Evolutionary conservation across 352 stramenopile species (phyloP).

Genomic region (Globisporangium cystogenes): DNA sequence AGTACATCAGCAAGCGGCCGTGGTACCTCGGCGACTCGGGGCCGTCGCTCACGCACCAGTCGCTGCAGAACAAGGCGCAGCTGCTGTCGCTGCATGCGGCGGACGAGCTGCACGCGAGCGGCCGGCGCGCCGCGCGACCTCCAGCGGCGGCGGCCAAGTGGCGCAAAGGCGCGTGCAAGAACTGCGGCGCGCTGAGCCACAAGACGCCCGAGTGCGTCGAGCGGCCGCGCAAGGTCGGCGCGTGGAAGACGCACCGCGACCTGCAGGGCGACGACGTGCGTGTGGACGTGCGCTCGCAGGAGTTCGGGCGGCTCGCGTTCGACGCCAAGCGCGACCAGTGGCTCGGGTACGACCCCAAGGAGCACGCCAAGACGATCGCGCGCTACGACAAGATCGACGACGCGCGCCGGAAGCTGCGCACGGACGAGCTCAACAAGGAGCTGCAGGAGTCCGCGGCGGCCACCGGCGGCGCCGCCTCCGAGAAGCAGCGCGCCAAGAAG

Average conservation of each 20-base stretch:
- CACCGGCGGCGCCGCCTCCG: background rate
- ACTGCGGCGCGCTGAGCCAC: conserved; percentile 93
- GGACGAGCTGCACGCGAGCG: conserved; percentile 71
- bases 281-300: conserved; percentile 81
- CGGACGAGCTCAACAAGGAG: conserved; percentile 76
- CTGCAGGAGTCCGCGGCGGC: conserved; percentile 25
- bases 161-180: conserved; percentile 91
- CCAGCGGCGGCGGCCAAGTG: conserved; percentile 42
- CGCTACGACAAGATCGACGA: conserved; percentile 82
- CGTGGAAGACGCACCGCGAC: conserved; percentile 91
- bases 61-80: conserved; percentile 88
- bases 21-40: conserved; percentile 97
- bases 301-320: conserved; percentile 94
- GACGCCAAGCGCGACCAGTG: conserved; percentile 97
- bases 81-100: conserved; percentile 88
- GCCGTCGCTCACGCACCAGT: conserved; percentile 95
- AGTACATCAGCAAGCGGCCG: conserved; percentile 99
- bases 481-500: no score
- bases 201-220: conserved; percentile 92
- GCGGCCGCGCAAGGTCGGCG: conserved; percentile 86
- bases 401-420: conserved; percentile 69
- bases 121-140: conserved; percentile 16
- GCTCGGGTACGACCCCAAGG: conserved; percentile 90
- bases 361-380: conserved; percentile 72
- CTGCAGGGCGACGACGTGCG: conserved; percentile 81